Evolutionary conservation across 2,329 filamentous ascomycete genomes (phyloP).

Genomic region (Knufia petricola): DNA sequence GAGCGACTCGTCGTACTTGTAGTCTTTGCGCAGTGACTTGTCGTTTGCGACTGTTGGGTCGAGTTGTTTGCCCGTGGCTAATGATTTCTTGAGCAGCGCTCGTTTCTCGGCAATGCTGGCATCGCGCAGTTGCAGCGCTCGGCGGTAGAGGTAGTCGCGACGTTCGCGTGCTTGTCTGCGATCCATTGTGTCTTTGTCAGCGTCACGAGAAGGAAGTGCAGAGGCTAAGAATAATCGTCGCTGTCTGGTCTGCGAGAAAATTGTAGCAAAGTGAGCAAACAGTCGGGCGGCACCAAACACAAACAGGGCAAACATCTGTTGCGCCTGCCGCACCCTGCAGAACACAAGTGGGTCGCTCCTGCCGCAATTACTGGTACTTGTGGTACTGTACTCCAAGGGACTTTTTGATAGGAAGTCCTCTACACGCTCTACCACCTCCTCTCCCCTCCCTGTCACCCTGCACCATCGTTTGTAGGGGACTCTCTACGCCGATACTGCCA

Average conservation of each 20-base stretch:
- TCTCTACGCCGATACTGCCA: too few relatives aligned
- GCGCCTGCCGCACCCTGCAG: not conserved
- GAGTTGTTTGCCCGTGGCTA: slow-evolving; percentile 81
- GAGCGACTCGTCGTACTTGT: slow-evolving; percentile 82
- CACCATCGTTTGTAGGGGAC: too few relatives aligned
- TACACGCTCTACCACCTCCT: too few relatives aligned
- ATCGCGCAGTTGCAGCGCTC: slow-evolving; percentile 76
- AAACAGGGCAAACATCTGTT: not conserved
- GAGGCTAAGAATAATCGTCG: not conserved
- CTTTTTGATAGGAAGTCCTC: too few relatives aligned
- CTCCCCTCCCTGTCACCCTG: too few relatives aligned
- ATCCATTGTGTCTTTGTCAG: slow-evolving; percentile 14
- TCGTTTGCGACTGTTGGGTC: slow-evolving; percentile 78
- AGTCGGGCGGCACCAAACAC: not conserved
- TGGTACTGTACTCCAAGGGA: not conserved
- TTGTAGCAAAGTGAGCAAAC: slow-evolving; percentile 4
- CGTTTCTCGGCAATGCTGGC: slow-evolving; percentile 89
- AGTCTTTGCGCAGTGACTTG: slow-evolving; percentile 72
- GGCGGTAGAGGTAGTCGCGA: slow-evolving; percentile 82
- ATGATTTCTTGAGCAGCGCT: slow-evolving; percentile 72
- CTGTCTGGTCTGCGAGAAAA: not conserved
- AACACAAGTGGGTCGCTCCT: not conserved
- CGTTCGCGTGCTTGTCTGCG: slow-evolving; percentile 69
- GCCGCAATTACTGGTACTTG: not conserved
- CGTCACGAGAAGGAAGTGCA: not conserved